Conservation (phyloP, 768 basidiomycete species). For the Coprinopsis sp. region DNA sequence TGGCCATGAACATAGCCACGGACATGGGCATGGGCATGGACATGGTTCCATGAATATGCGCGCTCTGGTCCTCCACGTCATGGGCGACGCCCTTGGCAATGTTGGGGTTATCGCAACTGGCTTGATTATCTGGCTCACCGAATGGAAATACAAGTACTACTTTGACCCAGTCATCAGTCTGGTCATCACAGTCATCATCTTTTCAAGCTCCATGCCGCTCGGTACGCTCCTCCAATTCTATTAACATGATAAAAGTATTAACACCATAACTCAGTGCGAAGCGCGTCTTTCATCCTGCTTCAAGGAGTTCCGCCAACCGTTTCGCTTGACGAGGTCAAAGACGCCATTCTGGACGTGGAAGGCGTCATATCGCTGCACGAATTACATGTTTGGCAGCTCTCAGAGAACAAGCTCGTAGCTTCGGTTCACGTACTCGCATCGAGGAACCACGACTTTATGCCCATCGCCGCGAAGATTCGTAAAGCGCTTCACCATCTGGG, state of each 20-base stretch:
- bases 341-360: slow-evolving; percentile 74
- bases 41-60: slow-evolving; percentile 93
- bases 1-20: slow-evolving; percentile 19
- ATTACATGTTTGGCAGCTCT: slow-evolving; percentile 96
- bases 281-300: slow-evolving; percentile 89
- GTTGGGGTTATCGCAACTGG: slow-evolving; percentile 96
- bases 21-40: slow-evolving; percentile 39
- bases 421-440: slow-evolving; percentile 92
- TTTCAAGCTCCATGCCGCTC: slow-evolving; percentile 90
- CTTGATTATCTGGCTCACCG: slow-evolving; percentile 86
- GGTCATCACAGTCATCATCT: slow-evolving; percentile 93
- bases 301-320: slow-evolving; percentile 91
- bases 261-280: slow-evolving; percentile 50
- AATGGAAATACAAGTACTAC: slow-evolving; percentile 84
- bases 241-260: no score
- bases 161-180: slow-evolving; percentile 92
- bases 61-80: slow-evolving; percentile 89
- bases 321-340: slow-evolving; percentile 82
- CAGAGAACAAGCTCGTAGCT: slow-evolving; percentile 91
- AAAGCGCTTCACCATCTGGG: slow-evolving; percentile 84
- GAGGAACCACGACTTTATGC: slow-evolving; percentile 86
- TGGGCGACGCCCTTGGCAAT: slow-evolving; percentile 97
- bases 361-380: slow-evolving; percentile 90
- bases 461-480: slow-evolving; percentile 77
- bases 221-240: slow-evolving; percentile 39